These are phyloP conservation scores for Coemansia sp. DNA, from an alignment of 192 early-diverging fungal genomes.

Conservation along the genomic window DNA sequence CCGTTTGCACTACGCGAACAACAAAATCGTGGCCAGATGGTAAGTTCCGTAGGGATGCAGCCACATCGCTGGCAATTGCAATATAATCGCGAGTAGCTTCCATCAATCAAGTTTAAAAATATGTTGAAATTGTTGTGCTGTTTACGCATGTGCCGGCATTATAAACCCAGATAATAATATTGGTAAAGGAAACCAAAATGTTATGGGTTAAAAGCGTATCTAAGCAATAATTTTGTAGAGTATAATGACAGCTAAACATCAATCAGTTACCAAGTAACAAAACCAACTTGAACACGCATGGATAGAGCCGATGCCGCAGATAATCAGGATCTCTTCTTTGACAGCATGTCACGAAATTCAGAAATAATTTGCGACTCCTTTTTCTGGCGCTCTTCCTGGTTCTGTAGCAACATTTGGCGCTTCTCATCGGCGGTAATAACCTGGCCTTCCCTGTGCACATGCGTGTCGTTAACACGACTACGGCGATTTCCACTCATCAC, in stretches of 20 bases:
- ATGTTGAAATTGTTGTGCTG: too few relatives aligned
- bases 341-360: conserved; percentile 85
- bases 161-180: too few relatives aligned
- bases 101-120: background rate
- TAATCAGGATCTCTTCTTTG: conserved; percentile 31
- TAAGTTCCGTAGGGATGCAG: conserved; percentile 28
- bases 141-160: too few relatives aligned
- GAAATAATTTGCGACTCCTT: conserved; percentile 92
- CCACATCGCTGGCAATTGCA: conserved; percentile 19
- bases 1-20: conserved; percentile 37
- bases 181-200: too few relatives aligned
- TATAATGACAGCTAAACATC: too few relatives aligned
- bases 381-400: conserved; percentile 85
- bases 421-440: conserved; percentile 95
- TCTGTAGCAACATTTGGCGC: conserved; percentile 77
- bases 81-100: background rate
- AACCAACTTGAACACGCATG: too few relatives aligned
- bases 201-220: too few relatives aligned
- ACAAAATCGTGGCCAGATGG: conserved; percentile 26
- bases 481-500: conserved; percentile 97
- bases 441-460: conserved; percentile 95
- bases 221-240: too few relatives aligned
- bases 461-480: conserved; percentile 92
- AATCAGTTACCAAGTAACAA: too few relatives aligned
- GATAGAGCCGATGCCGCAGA: too few relatives aligned